These are phyloP conservation scores for Brettanomyces anomalus DNA, from an alignment of 805 yeast genomes.

Conservation along the genomic window DNA sequence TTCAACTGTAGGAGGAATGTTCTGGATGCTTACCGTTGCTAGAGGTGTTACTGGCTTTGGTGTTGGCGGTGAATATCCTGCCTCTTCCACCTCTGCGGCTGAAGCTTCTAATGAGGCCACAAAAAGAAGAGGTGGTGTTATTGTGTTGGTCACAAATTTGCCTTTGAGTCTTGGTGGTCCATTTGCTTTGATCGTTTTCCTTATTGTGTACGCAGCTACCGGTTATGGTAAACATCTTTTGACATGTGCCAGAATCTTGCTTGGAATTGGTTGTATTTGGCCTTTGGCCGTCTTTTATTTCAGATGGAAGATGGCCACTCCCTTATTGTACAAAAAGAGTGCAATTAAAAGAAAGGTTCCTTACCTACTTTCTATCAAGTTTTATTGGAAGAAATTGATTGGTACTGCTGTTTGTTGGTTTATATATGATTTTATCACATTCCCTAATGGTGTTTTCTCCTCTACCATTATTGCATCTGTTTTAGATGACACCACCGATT, in stretches of 20 bases:
- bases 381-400: conserved; percentile 57
- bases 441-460: conserved; percentile 63
- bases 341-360: conserved; percentile 54
- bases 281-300: conserved; percentile 67
- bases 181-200: conserved; percentile 57
- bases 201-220: conserved; percentile 58
- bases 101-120: conserved; percentile 57
- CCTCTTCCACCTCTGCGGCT: conserved; percentile 52
- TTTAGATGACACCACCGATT: conserved; percentile 35
- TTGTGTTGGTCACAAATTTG: conserved; percentile 59
- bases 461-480: conserved; percentile 37
- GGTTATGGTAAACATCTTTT: conserved; percentile 31
- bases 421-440: conserved; percentile 71
- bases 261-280: conserved; percentile 57
- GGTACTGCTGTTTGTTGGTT: conserved; percentile 77
- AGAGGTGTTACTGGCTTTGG: conserved; percentile 76
- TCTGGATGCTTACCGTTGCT: conserved; percentile 56
- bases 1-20: conserved; percentile 31
- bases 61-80: conserved; percentile 63
- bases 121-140: conserved; percentile 55
- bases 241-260: conserved; percentile 64
- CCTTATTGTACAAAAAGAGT: conserved; percentile 51
- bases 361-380: conserved; percentile 50
- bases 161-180: conserved; percentile 76
- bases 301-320: conserved; percentile 60